Base-by-base conservation (phyloP, 1,139 yeast genomes). In the Saccharomyces hybrid region DNA sequence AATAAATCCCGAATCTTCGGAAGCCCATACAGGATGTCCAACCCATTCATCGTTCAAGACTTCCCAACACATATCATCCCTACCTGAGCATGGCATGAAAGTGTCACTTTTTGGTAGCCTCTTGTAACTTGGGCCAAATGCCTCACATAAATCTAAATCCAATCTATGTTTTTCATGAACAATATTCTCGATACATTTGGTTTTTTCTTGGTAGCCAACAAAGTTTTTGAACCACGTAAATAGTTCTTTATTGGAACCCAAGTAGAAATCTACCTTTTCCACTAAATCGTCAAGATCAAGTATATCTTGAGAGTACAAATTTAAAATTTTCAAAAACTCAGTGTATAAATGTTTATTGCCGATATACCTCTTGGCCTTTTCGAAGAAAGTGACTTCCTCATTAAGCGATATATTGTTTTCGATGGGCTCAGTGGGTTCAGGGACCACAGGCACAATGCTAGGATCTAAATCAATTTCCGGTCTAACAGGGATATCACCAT, bases 21-120 rank as follows among this genome's bases (percentile, higher is more conserved):
- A 91, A 1, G 98, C 99, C 99, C 99, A 95, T 5, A 96, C 95
- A 42, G 99, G 99, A 71, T 91, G 98, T 2, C 97, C 97, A 27
- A 93, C 98, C 98, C 98, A 95, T 72, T 93, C 98, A 69, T 93
- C 99, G 70, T 93, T 93, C 63, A 95, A 78, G 27, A 93, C 96
- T 69, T 93, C 98, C 98, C 98, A 91, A 69, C 99, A 95, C 95
- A 95, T 88, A 66, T 91, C 98, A 71, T 95, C 99, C 63, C 99
- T 82, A 26, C 99, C 99, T 8, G 96, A 88, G 66, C 98, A 91
- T 20, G 98, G 98, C 96, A 91, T 90, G 66, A 84, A 88, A 0
- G 96, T 89, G 69, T 93, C 98, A 1, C 95, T 83, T 65, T 93
- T 93, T 29, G 99, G 99, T 53, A 95, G 77, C 64, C 88, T 83